Base-by-base conservation (phyloP, 768 basidiomycete species). In the Coprinellus aureogranulatus region DNA sequence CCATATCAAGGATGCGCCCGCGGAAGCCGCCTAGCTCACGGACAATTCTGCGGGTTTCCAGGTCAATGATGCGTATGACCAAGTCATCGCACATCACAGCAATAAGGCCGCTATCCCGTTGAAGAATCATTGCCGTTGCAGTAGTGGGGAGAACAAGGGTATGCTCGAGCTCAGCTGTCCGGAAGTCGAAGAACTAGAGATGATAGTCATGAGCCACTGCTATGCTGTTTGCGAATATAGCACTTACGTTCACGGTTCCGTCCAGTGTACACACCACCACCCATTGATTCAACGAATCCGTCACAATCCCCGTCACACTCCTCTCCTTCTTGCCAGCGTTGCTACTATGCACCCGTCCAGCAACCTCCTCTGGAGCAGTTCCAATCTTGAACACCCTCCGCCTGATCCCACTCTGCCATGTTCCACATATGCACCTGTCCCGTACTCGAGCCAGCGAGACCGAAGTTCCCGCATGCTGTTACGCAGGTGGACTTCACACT, bases 401-500 rank as follows among this genome's bases (percentile, higher is more conserved):
- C 64, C 83, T 82, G 57, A 94, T 81, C 1, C 97, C 97, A 3
- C 91, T 94, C 71, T 99, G 96, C n/a, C 86, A 99, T 86, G 68
- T 98, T 99, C 90, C 93, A 98, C 88, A 95, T 88, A 57, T 85
- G 71, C 39, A 98, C 89, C 25, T 79, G 80, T 2, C 92, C 90
- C 0, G 84, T 87, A 2, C 91, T 90, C 1, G 89, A 89, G 25
- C 93, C 86, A 2, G 85, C 92, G 11, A 98, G 70, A 28, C 90
- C 92, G 67, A 98, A 99, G 67, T 98, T 98, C 8, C 97, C 97
- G 67, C 97, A 99, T 0, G 92, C 89, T 3, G 94, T 89, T 20
- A 98, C 89, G 61, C 88, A 91, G 18, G 95, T 90, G 14, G 88
- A 82, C 90, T 90, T 94, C 34, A 87, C 89, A 39, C 81, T 78